Evolutionary conservation across 2,329 filamentous ascomycete genomes (phyloP).

Genomic region (Colletotrichum theobromicola): DNA sequence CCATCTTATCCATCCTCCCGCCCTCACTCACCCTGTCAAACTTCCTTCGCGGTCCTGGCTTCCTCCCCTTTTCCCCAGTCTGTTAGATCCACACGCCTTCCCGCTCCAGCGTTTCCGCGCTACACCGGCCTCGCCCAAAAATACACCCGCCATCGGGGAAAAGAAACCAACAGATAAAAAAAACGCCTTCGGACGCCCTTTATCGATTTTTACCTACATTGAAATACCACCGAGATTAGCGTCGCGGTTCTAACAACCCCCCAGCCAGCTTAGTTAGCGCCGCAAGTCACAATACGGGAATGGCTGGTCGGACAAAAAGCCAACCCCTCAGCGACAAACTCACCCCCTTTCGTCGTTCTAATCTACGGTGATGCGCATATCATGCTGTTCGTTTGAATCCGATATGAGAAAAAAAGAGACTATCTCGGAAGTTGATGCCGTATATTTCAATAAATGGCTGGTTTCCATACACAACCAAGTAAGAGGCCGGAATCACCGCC

Average conservation of each 20-base stretch:
- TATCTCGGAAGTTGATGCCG: neutral
- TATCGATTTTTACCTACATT: neutral
- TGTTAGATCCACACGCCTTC: neutral
- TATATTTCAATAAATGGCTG: neutral
- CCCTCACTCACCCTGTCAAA: neutral
- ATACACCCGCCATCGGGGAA: neutral
- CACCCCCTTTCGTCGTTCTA: neutral
- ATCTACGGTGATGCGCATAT: neutral
- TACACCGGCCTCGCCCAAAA: neutral
- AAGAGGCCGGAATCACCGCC: neutral
- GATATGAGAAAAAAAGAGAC: neutral
- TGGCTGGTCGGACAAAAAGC: neutral
- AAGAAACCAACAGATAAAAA: neutral
- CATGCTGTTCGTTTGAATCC: neutral
- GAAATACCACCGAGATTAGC: neutral
- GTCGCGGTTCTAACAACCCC: neutral
- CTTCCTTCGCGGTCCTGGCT: neutral
- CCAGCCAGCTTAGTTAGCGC: neutral
- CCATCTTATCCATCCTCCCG: neutral
- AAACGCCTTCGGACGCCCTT: neutral
- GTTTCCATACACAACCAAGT: accelerated
- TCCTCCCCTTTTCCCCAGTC: neutral
- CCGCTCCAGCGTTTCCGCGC: neutral
- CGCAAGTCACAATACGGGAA: neutral
- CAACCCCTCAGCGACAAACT: neutral